Percentiles rank a stretch among this genome's conserved stretches.
phyloP scores from a whole-genome alignment of 805 yeast species.

The Pichia deserticola region DNA sequence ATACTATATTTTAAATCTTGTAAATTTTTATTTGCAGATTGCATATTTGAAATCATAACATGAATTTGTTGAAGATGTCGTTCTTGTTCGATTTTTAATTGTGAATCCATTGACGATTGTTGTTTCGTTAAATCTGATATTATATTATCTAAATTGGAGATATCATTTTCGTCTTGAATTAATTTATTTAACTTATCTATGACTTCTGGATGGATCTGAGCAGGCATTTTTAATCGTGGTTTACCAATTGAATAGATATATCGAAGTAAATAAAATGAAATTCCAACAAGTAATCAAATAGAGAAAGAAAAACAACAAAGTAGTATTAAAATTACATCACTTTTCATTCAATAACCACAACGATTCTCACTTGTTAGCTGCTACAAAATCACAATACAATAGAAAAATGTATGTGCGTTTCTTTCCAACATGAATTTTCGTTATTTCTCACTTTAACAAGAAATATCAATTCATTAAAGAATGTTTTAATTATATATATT shows the following conservation, averaged over 20 bases:
- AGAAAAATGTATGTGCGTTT: no score
- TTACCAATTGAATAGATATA: no score
- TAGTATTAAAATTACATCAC: no score
- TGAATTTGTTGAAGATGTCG: constrained; percentile 30
- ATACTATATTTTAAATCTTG: constrained; percentile 37
- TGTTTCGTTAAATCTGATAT: constrained; percentile 57
- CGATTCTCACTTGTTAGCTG: no score
- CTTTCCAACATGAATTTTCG: no score
- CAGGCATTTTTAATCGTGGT: not conserved
- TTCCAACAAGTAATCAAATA: no score
- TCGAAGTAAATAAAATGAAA: no score
- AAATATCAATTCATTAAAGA: no score
- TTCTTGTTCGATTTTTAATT: constrained; percentile 61
- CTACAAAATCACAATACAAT: no score
- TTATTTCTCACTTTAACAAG: no score
- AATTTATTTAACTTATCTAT: constrained; percentile 20
- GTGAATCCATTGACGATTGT: constrained; percentile 66
- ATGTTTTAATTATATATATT: not conserved
- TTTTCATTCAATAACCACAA: no score
- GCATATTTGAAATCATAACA: constrained; percentile 19
- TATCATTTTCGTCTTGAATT: constrained; percentile 34
- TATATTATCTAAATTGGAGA: constrained; percentile 44
- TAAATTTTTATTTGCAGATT: constrained; percentile 36
- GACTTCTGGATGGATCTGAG: not conserved
- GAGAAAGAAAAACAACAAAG: no score